Conservation (phyloP, 2,329 filamentous ascomycete genomes). For the Pyricularia sp. region DNA sequence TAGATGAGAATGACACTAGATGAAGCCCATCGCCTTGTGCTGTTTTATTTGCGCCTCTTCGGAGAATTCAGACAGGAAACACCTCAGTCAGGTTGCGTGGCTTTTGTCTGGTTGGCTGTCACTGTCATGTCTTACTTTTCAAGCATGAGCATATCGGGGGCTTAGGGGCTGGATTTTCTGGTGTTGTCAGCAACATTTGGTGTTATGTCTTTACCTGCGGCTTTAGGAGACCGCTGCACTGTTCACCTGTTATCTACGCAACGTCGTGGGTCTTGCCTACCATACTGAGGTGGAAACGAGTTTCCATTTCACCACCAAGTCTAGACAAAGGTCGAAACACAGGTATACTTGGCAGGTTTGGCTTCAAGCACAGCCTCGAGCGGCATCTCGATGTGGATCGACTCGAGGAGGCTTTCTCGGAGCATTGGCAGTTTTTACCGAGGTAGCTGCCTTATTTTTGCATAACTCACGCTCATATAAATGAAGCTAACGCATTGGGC, state of each 20-base stretch:
- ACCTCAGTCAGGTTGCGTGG: neutral
- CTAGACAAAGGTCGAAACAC: neutral
- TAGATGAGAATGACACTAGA: conserved; percentile 18
- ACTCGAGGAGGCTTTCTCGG: neutral
- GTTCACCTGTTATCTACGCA: too few relatives aligned
- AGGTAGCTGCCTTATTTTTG: neutral
- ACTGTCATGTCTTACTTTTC: neutral
- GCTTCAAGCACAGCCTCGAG: neutral
- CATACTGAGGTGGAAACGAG: too few relatives aligned
- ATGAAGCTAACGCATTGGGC: neutral
- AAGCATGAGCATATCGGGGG: neutral
- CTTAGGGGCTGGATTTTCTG: neutral
- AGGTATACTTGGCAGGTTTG: neutral
- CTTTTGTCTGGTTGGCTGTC: neutral
- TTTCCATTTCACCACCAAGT: neutral
- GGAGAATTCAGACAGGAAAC: neutral
- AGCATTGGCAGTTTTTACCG: neutral
- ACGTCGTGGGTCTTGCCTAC: too few relatives aligned
- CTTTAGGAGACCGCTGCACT: too few relatives aligned
- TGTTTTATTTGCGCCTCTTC: neutral
- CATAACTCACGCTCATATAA: neutral
- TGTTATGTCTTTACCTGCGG: too few relatives aligned
- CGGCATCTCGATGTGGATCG: neutral
- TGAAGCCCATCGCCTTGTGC: neutral
- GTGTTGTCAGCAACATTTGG: neutral